Percentiles rank a stretch among this genome's conserved stretches.
phyloP scores from a whole-genome alignment of 371 early-diverging fungal species.

The Haplosporangium sp. region DNA sequence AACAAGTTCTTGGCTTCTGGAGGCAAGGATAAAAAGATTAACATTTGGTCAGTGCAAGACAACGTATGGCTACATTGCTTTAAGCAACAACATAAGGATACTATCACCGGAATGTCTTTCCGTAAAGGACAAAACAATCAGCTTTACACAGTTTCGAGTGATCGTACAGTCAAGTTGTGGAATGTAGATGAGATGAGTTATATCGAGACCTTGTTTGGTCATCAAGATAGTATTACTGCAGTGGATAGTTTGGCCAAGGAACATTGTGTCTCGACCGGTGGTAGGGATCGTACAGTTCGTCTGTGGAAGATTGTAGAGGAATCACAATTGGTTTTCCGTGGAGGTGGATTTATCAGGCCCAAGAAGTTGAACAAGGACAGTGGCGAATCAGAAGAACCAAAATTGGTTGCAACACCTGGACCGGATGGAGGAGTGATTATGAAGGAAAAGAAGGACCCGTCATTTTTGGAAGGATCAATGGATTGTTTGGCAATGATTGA shows the following conservation, averaged over 20 bases:
- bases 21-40: constrained; percentile 90
- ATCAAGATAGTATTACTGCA: constrained; percentile 88
- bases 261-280: constrained; percentile 93
- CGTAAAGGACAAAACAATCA: constrained; percentile 82
- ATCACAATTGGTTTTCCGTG: constrained; percentile 92
- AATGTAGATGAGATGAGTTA: constrained; percentile 92
- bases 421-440: constrained; percentile 34
- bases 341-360: constrained; percentile 63
- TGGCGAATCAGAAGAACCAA: constrained; percentile 28
- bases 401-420: constrained; percentile 37
- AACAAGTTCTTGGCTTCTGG: constrained; percentile 86
- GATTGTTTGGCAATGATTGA: constrained; percentile 93
- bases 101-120: constrained; percentile 90
- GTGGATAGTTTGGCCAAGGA: constrained; percentile 88
- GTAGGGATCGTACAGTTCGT: constrained; percentile 91
- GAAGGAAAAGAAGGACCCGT: constrained; percentile 40
- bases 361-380: constrained; percentile 27
- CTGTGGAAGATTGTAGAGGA: constrained; percentile 97
- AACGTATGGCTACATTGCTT: constrained; percentile 79
- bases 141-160: constrained; percentile 91
- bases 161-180: constrained; percentile 97
- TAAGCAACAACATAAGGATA: constrained; percentile 90
- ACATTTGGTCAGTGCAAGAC: constrained; percentile 89
- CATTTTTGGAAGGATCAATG: constrained; percentile 78
- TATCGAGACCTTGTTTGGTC: constrained; percentile 97